Evolutionary conservation across 1,284 basidiomycete genomes (phyloP), one percentile per base, ranked within the genome.

Genomic region (Fomitopsis pinicola): DNA sequence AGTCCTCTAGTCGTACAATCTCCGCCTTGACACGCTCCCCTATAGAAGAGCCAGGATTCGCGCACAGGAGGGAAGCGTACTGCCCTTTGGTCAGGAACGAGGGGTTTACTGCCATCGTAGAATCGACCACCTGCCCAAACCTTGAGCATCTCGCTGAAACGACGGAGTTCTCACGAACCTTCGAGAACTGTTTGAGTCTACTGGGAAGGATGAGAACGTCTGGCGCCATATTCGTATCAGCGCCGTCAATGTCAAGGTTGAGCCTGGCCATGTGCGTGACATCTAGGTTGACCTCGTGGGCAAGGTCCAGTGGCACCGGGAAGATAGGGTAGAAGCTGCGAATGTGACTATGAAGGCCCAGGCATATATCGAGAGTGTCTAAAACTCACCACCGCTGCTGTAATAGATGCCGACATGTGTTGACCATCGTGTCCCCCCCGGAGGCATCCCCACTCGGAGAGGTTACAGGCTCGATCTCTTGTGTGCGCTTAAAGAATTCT

Each of bases 291-390:
- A 97, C 86, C 69, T 95, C 93, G 40, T 83, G 80, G 0, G 88
- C 79, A 17, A 91, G 75, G 3, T 89, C 86, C 15, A 83, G 73
- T 0, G 97, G 94, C 0, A 89, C 83, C 2, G 97, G 97, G 72
- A 97, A 98, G 50, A 98, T 75, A 0, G 97, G 97, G 73, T 99
- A 99, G 77, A 98, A 97, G 70, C 91, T 95, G 42, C 8, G 26
- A 36, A n/a, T 12, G 19, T n/a, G 17, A 44, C n/a, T 5, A 42
- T 53, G 55, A 50, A n/a, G 10, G 12, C 10, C 26, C 15, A 56
- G 19, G 6, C n/a, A 30, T 36, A 17, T 54, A 55, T 58, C 42
- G 12, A 7, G 10, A n/a, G 4, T 42, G 30, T 38, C 9, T 36
- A 19, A 50, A 72, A 22, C 75, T 46, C 63, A 93, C 94, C 88